Percentiles rank a stretch among this genome's conserved stretches.
Conservation (phyloP, 1,139 yeast genomes). For the Meyerozyma smithsonii region DNA sequence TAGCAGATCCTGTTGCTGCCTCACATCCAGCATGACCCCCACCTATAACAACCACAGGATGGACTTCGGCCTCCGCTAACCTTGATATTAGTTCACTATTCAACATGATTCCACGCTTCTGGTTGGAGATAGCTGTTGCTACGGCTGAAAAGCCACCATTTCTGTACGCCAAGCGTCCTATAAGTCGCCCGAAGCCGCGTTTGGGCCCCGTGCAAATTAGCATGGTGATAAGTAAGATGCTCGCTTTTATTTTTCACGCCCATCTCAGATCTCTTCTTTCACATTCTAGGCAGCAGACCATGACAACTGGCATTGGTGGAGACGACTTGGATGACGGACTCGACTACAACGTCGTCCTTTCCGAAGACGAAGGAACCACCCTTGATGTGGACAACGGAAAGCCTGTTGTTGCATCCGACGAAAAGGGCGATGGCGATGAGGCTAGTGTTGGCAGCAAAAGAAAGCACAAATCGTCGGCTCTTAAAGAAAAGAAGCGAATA, state of each 20-base stretch:
- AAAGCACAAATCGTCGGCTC: slow-evolving; percentile 26
- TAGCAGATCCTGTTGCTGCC: slow-evolving; percentile 90
- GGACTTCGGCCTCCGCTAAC: slow-evolving; percentile 9
- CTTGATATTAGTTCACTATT: slow-evolving; percentile 10
- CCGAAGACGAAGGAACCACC: slow-evolving; percentile 8
- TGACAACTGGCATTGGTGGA: slow-evolving; percentile 15
- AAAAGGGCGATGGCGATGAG: slow-evolving; percentile 19
- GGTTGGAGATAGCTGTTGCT: background rate
- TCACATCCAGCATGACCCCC: slow-evolving; percentile 99
- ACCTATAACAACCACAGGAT: slow-evolving; percentile 84
- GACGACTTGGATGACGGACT: slow-evolving; percentile 72
- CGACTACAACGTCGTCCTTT: slow-evolving; percentile 45
- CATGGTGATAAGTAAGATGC: background rate
- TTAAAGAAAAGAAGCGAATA: slow-evolving; percentile 48
- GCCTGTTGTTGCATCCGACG: slow-evolving; percentile 7
- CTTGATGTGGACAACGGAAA: background rate
- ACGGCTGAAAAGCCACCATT: background rate
- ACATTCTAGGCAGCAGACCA: background rate
- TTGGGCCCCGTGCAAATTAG: background rate
- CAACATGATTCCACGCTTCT: slow-evolving; percentile 8
- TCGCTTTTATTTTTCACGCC: background rate
- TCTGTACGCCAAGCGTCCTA: background rate
- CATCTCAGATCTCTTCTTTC: background rate
- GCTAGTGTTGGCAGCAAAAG: slow-evolving; percentile 21
- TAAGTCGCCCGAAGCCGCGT: background rate